These are phyloP conservation scores for Phaseolus coccineus DNA, from an alignment of 331 rosid genomes.

Conservation along the genomic window DNA sequence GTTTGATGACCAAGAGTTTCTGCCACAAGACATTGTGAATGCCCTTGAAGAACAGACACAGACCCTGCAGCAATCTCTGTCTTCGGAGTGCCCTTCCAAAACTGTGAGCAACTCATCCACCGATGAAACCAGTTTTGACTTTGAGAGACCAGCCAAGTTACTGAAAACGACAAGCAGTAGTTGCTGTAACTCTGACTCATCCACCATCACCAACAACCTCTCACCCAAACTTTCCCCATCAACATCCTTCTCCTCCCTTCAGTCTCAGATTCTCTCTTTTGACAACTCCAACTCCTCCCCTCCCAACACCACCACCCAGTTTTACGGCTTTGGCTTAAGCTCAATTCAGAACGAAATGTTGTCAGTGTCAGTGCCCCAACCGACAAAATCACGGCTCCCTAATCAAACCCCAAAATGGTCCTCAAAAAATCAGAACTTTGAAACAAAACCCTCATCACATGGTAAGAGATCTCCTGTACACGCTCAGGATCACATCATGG, in stretches of 20 bases:
- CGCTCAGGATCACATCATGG: slow-evolving; percentile 72
- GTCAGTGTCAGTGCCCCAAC: slow-evolving; percentile 1
- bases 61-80: slow-evolving; percentile 22
- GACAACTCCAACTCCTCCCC: slow-evolving; percentile 43
- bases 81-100: slow-evolving; percentile 41
- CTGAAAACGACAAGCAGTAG: slow-evolving; percentile 17
- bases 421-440: slow-evolving; percentile 40
- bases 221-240: slow-evolving; percentile 41
- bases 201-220: slow-evolving; percentile 20
- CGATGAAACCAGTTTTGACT: slow-evolving; percentile 33
- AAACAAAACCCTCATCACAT: slow-evolving; percentile 40
- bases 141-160: slow-evolving; percentile 33
- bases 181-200: slow-evolving; percentile 18
- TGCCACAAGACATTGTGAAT: slow-evolving; percentile 46
- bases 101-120: slow-evolving; percentile 30
- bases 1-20: slow-evolving; percentile 39
- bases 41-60: slow-evolving; percentile 16
- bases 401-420: slow-evolving; percentile 37
- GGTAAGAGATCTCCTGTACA: slow-evolving; percentile 45
- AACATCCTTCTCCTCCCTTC: slow-evolving; percentile 37
- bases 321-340: slow-evolving; percentile 39
- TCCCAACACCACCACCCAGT: slow-evolving; percentile 36
- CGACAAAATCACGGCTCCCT: slow-evolving; percentile 22
- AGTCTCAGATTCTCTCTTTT: slow-evolving; percentile 54
- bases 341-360: slow-evolving; percentile 21